phyloP scores from a whole-genome alignment of 257 asterid species.

The Anisodus tanguticus region DNA sequence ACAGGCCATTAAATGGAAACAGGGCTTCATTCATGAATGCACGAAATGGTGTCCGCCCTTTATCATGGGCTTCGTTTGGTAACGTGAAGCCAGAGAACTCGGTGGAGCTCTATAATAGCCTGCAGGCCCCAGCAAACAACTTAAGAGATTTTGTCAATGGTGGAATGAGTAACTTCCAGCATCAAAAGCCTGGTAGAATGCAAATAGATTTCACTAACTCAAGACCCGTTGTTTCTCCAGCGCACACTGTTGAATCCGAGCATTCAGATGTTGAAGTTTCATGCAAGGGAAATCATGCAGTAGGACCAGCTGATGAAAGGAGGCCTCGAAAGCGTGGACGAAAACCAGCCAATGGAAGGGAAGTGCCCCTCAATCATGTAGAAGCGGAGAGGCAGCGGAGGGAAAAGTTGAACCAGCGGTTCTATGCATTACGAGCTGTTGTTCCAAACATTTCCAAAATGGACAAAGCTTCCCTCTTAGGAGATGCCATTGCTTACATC shows the following conservation, averaged over 20 bases:
- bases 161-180: constrained; percentile 47
- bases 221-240: constrained; percentile 48
- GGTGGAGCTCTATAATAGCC: constrained; percentile 46
- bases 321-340: constrained; percentile 89
- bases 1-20: constrained; percentile 47
- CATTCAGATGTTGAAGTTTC: constrained; percentile 78
- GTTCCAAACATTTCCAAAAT: constrained; percentile 88
- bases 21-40: constrained; percentile 43
- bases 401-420: constrained; percentile 83
- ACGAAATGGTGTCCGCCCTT: constrained; percentile 52
- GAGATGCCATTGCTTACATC: constrained; percentile 89
- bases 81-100: constrained; percentile 41
- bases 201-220: constrained; percentile 69
- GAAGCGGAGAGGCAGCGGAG: constrained; percentile 89
- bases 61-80: constrained; percentile 48
- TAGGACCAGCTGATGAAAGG: constrained; percentile 49
- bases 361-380: constrained; percentile 84
- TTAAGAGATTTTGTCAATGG: constrained; percentile 44
- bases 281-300: constrained; percentile 55
- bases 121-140: constrained; percentile 46
- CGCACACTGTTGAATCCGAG: constrained; percentile 60
- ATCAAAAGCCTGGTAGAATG: constrained; percentile 55
- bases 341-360: constrained; percentile 85
- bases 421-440: constrained; percentile 79
- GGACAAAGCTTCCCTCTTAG: constrained; percentile 92